Conservation (phyloP, 257 asterid species). For the Nicotiana paniculata region DNA sequence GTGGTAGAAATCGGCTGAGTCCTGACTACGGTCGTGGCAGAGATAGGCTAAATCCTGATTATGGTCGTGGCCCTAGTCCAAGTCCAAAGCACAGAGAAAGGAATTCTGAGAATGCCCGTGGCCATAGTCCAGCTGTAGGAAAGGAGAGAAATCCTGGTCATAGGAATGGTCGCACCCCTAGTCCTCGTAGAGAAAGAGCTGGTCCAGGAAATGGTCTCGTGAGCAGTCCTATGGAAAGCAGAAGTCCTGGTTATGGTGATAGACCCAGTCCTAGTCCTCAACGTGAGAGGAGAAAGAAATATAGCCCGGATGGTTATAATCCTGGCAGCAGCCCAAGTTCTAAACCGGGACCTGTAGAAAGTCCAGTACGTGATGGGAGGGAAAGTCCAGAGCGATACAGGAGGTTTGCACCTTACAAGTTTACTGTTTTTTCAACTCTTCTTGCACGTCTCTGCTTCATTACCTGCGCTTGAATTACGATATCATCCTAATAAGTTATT, state of each 20-base stretch:
- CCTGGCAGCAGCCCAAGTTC: slow-evolving; percentile 29
- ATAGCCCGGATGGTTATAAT: slow-evolving; percentile 29
- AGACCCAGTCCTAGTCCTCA: slow-evolving; percentile 31
- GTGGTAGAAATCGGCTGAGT: slow-evolving; percentile 24
- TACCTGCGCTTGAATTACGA: background rate
- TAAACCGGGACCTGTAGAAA: slow-evolving; percentile 16
- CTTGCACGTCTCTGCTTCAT: background rate
- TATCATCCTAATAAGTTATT: background rate
- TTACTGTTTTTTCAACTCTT: background rate
- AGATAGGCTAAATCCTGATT: slow-evolving; percentile 31
- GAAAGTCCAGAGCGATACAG: slow-evolving; percentile 45
- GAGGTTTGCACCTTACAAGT: slow-evolving; percentile 31
- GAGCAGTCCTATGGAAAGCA: slow-evolving; percentile 24
- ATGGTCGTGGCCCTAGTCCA: slow-evolving; percentile 31
- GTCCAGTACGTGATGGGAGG: slow-evolving; percentile 40
- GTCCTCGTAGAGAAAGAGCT: slow-evolving; percentile 35
- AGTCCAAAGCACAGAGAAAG: slow-evolving; percentile 41
- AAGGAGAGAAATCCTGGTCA: slow-evolving; percentile 32
- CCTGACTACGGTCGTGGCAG: slow-evolving; percentile 28
- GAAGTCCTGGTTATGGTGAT: slow-evolving; percentile 35
- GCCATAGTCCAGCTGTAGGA: slow-evolving; percentile 36
- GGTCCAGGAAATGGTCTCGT: slow-evolving; percentile 24
- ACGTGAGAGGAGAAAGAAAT: slow-evolving; percentile 36
- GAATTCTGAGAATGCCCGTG: slow-evolving; percentile 28
- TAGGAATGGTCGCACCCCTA: slow-evolving; percentile 25